phyloP scores from a whole-genome alignment of 306 rosid species.

The Vachellia pachyceras region DNA sequence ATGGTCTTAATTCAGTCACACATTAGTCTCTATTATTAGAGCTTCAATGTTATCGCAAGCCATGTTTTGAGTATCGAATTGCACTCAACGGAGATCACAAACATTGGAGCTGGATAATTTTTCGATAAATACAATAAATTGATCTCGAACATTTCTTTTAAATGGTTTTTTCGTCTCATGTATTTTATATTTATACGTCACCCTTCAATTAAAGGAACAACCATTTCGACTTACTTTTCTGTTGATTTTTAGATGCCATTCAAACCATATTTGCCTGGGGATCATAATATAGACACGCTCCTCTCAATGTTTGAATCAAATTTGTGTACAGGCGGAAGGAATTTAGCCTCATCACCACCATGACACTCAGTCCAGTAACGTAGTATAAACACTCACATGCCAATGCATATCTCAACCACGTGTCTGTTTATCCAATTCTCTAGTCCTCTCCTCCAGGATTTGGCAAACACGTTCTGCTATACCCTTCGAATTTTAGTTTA shows the following conservation, averaged over 20 bases:
- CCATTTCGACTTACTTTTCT: background rate
- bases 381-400: background rate
- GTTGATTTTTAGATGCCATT: background rate
- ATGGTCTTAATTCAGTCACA: conserved; percentile 4
- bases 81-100: background rate
- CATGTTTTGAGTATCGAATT: background rate
- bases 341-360: no score
- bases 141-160: background rate
- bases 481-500: background rate
- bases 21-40: background rate
- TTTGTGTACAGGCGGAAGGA: no score
- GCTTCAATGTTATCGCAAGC: background rate
- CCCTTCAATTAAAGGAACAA: background rate
- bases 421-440: background rate
- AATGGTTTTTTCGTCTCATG: background rate
- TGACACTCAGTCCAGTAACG: no score
- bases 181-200: background rate
- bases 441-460: background rate
- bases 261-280: background rate
- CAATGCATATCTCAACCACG: background rate
- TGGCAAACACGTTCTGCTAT: background rate
- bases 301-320: no score
- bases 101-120: background rate
- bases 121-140: background rate
- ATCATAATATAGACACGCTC: no score